Conservation (phyloP, 495 filamentous ascomycete genomes). For the Penicillium canariense region DNA sequence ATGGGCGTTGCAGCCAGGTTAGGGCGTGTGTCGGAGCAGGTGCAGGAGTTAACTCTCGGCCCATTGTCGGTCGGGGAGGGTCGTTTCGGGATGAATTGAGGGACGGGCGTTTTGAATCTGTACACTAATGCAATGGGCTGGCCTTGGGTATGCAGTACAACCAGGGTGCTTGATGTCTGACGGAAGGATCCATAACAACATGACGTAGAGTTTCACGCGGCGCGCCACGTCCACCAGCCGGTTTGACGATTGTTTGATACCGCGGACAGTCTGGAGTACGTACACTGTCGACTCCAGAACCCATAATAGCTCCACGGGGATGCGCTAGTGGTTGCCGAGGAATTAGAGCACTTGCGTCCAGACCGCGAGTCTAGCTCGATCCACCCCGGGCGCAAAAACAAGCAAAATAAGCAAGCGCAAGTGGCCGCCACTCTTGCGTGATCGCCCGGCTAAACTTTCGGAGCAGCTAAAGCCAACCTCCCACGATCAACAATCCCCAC, state of each 20-base stretch:
- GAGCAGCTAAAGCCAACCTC: conserved; percentile 22
- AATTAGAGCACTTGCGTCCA: too few species aligned
- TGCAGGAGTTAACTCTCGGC: conserved; percentile 65
- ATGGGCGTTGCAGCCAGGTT: conserved; percentile 71
- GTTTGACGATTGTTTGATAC: conserved; percentile 1
- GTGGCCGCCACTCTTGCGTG: conserved; percentile 34
- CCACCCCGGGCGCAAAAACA: not conserved
- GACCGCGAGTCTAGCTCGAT: too few species aligned
- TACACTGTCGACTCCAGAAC: not conserved
- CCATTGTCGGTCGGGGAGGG: conserved; percentile 35
- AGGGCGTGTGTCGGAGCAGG: conserved; percentile 64
- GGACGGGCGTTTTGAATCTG: conserved; percentile 2
- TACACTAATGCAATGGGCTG: conserved; percentile 23
- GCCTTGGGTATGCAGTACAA: conserved; percentile 7
- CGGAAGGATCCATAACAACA: not conserved
- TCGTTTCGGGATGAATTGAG: conserved; percentile 21
- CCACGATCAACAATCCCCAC: conserved; percentile 10
- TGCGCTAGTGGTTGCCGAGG: not conserved
- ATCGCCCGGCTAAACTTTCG: conserved; percentile 23
- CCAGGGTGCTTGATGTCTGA: not conserved
- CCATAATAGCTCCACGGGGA: not conserved
- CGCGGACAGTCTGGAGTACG: not conserved
- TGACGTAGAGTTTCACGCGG: conserved; percentile 5
- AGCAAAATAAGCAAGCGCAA: conserved; percentile 7
- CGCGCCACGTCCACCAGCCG: not conserved